Percentiles rank a stretch among this genome's conserved stretches.
These are phyloP conservation scores for Lasiosphaeris hirsuta DNA, from an alignment of 495 filamentous ascomycete genomes.

Conservation along the genomic window DNA sequence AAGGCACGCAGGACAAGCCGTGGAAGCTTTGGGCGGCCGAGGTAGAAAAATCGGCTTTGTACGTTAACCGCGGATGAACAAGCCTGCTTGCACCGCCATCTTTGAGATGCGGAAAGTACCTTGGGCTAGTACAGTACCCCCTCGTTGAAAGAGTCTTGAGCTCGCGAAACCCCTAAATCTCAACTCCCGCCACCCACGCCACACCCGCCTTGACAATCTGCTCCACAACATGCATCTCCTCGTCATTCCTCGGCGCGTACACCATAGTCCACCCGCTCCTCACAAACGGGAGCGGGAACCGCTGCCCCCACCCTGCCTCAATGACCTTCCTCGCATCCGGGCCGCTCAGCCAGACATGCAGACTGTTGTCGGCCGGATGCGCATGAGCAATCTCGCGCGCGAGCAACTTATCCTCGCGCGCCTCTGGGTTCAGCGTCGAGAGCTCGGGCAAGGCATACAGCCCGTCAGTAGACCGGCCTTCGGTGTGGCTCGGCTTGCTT, in stretches of 20 bases:
- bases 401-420: constrained; percentile 9
- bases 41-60: constrained; percentile 5
- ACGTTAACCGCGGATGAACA: constrained; percentile 4
- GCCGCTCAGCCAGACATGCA: constrained; percentile 13
- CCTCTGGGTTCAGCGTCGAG: constrained; percentile 2
- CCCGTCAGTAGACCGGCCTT: constrained; percentile 4
- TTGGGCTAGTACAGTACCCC: no score
- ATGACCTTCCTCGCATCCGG: constrained; percentile 11
- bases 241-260: constrained; percentile 6
- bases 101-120: no score
- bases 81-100: background rate
- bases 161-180: constrained; percentile 3
- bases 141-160: no score
- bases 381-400: constrained; percentile 10
- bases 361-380: constrained; percentile 13
- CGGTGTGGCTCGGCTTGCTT: constrained; percentile 4
- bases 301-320: constrained; percentile 11
- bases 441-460: constrained; percentile 1
- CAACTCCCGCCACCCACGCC: constrained; percentile 6
- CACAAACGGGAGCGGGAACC: constrained; percentile 10
- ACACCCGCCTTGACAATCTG: constrained; percentile 11
- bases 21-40: constrained; percentile 9
- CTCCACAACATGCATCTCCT: constrained; percentile 12
- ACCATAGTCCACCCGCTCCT: constrained; percentile 11
- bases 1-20: constrained; percentile 7